phyloP scores from a whole-genome alignment of 179 eudicot genomes.

The Gypsophila paniculata region DNA sequence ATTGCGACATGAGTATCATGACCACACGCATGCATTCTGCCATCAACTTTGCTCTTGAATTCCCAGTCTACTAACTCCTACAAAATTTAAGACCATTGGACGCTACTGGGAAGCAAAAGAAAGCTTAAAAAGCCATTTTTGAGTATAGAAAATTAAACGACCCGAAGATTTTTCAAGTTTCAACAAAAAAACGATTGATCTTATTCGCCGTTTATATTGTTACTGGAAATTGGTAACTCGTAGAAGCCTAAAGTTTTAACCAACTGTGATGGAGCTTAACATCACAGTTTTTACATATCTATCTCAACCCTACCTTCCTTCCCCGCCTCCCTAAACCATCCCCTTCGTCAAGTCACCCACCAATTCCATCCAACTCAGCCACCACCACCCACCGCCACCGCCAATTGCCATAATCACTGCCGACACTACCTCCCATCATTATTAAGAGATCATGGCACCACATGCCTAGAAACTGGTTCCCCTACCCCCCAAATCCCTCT shows the following conservation, averaged over 20 bases:
- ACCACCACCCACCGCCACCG: no score
- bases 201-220: neutral
- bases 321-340: no score
- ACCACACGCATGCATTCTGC: conserved; percentile 53
- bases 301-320: no score
- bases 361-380: no score
- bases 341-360: no score
- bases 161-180: neutral
- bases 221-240: neutral
- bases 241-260: neutral
- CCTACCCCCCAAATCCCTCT: no score
- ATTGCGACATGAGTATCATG: conserved; percentile 49
- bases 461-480: no score
- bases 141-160: neutral
- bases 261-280: no score
- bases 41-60: conserved; percentile 37
- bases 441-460: no score
- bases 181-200: neutral
- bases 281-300: no score
- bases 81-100: neutral
- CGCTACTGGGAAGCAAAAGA: neutral
- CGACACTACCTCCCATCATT: no score
- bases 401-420: no score
- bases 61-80: conserved; percentile 48
- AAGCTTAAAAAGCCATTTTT: neutral